Evolutionary conservation across 768 basidiomycete genomes (phyloP), one percentile per base, ranked within the genome.

Genomic region (Tylopilus subfusipes): DNA sequence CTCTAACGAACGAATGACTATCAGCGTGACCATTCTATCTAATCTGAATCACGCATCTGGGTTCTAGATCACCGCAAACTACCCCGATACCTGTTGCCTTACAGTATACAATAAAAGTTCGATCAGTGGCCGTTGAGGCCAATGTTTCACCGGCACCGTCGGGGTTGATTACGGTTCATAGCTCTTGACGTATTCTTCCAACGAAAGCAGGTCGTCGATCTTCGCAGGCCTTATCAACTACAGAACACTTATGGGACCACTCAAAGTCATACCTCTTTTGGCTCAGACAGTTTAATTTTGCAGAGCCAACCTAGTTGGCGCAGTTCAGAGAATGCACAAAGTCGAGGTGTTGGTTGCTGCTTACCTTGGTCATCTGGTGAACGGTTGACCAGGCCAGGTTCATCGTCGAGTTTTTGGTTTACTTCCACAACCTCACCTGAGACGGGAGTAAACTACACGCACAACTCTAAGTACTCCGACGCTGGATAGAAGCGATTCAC

Each of bases 361-460:
- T 61, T 60, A 94, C 96, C 96, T 67, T 90, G 76, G 24, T 82
- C 79, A 67, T 95, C 88, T 0, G 93, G 83, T 11, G 85, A 85
- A 70, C 91, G 92, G 80, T 98, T 98, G 48, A 99, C 75, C 39
- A 98, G 74, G 19, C 84, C 82, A 2, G 96, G 93, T 66, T 86
- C 74, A 8, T 70, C 74, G 31, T 79, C 73, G 42, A 99, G 77
- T 11, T 59, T 69, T 52, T 83, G 77, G 71, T 99, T 99, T 64
- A 98, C 82, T 66, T 85, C 86, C 55, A 82, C 75, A 19, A 99
- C 75, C 6, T 78, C 80, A 10, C 97, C 97, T 3, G 93, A 93
- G 21, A 98, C 82, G 27, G 97, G 97, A 5, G 96, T 92, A 72
- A 90, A 99, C 91, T 93, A 56, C 13, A 52, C 12, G 36, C 45